Percentiles rank a stretch among this genome's conserved stretches.
These are phyloP conservation scores for Cnidoscolus chayamansa DNA, from an alignment of 441 rosid species.

Conservation along the genomic window DNA sequence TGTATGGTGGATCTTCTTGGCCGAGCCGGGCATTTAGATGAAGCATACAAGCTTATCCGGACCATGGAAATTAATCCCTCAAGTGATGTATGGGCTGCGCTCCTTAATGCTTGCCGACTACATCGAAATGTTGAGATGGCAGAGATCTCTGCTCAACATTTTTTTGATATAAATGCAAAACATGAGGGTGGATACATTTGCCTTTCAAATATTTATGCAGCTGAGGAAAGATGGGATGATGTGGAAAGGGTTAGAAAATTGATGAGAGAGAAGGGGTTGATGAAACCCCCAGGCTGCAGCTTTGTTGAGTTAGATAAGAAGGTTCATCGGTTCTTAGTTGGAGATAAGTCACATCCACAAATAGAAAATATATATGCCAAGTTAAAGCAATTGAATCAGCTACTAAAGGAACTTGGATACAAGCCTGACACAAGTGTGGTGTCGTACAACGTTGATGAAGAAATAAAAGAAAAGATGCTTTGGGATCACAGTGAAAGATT, in stretches of 20 bases:
- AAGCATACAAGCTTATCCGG: slow-evolving; percentile 31
- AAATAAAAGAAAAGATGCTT: slow-evolving; percentile 23
- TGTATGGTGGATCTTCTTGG: slow-evolving; percentile 41
- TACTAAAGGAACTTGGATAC: slow-evolving; percentile 19
- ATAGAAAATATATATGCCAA: slow-evolving; percentile 18
- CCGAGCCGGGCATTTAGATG: slow-evolving; percentile 35
- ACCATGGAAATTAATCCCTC: slow-evolving; percentile 24
- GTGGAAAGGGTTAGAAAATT: slow-evolving; percentile 30
- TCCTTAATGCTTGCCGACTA: slow-evolving; percentile 33
- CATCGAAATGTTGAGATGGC: slow-evolving; percentile 32
- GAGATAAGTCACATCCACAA: slow-evolving; percentile 29
- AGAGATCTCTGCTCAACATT: slow-evolving; percentile 23
- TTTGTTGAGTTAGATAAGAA: slow-evolving; percentile 26
- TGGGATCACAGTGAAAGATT: slow-evolving; percentile 30
- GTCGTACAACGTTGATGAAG: slow-evolving; percentile 24
- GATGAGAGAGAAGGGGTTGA: slow-evolving; percentile 26
- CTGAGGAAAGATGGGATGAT: slow-evolving; percentile 35
- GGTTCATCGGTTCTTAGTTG: slow-evolving; percentile 27
- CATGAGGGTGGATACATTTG: slow-evolving; percentile 28
- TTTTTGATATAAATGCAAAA: slow-evolving; percentile 15
- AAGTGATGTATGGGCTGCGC: slow-evolving; percentile 33
- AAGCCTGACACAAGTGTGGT: slow-evolving; percentile 26
- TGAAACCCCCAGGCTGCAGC: slow-evolving; percentile 30
- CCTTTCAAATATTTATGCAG: slow-evolving; percentile 30
- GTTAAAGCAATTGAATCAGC: slow-evolving; percentile 21